phyloP scores from a whole-genome alignment of 163 green algal species.

The Volvox carteri region DNA sequence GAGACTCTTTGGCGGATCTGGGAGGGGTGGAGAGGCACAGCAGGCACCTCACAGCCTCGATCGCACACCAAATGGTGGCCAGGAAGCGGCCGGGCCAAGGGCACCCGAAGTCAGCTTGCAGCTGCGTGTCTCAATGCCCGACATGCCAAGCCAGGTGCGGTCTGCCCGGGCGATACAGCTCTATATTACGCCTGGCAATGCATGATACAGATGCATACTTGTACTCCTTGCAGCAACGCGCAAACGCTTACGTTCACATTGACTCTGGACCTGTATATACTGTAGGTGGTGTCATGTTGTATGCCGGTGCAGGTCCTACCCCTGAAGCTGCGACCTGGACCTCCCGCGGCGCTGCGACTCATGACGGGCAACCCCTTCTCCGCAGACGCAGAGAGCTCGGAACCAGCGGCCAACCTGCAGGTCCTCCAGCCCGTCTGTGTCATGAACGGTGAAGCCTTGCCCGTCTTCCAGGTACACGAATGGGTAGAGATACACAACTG shows the following conservation, averaged over 20 bases:
- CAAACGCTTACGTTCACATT: too few relatives aligned
- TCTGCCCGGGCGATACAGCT: neutral
- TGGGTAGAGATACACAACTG: neutral
- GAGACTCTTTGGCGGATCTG: constrained; percentile 41
- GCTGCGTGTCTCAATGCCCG: constrained; percentile 51
- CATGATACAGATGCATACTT: too few relatives aligned
- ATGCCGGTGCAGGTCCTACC: constrained; percentile 58
- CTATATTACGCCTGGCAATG: too few relatives aligned
- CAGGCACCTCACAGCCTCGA: constrained; percentile 1
- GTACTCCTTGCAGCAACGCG: too few relatives aligned
- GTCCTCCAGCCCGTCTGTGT: constrained; percentile 52
- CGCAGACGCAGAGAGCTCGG: neutral
- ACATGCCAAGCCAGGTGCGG: constrained; percentile 56
- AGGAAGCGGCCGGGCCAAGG: neutral
- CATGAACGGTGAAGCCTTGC: constrained; percentile 65
- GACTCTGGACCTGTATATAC: too few relatives aligned
- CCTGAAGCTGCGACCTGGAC: constrained; percentile 70
- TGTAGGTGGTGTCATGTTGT: neutral
- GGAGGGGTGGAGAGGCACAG: neutral
- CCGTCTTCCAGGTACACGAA: constrained; percentile 64
- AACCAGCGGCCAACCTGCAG: neutral
- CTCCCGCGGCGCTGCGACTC: constrained; percentile 68
- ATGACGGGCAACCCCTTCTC: constrained; percentile 70
- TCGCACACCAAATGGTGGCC: neutral
- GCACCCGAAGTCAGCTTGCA: constrained; percentile 45